Conservation (phyloP, 2,329 filamentous ascomycete genomes). For the Dactylonectria estremocensis region DNA sequence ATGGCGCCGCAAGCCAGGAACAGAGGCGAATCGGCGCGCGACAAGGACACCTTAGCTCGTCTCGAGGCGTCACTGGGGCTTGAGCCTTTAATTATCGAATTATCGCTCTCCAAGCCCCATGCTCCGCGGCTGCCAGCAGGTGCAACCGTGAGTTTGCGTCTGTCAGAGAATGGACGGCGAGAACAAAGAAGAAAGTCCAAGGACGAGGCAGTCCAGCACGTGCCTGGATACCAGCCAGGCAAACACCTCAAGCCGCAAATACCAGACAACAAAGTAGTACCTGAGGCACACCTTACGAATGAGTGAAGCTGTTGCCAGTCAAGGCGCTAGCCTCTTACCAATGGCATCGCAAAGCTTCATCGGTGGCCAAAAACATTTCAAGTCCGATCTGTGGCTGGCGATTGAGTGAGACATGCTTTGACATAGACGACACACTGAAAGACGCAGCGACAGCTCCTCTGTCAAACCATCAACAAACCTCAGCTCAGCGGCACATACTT, state of each 20-base stretch:
- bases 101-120: constrained; percentile 7
- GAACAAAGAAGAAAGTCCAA: constrained; percentile 19
- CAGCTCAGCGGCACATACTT: constrained; percentile 16
- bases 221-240: constrained; percentile 1
- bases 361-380: background rate
- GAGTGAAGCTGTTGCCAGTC: constrained; percentile 1
- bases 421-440: background rate
- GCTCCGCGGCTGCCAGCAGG: constrained; percentile 20
- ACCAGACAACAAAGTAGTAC: background rate
- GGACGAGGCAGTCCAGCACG: constrained; percentile 6
- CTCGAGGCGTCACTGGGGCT: constrained; percentile 45
- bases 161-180: background rate
- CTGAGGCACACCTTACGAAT: constrained; percentile 10
- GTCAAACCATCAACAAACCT: constrained; percentile 7
- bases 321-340: constrained; percentile 1
- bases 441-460: background rate
- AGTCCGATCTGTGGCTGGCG: background rate
- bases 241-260: background rate
- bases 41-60: constrained; percentile 44
- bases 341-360: constrained; percentile 5
- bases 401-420: background rate
- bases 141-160: constrained; percentile 13
- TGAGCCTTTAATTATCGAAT: constrained; percentile 50
- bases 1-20: constrained; percentile 49
- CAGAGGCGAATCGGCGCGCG: constrained; percentile 41